Base-by-base conservation (phyloP, 306 rosid genomes). In the Lathyrus oleraceus region DNA sequence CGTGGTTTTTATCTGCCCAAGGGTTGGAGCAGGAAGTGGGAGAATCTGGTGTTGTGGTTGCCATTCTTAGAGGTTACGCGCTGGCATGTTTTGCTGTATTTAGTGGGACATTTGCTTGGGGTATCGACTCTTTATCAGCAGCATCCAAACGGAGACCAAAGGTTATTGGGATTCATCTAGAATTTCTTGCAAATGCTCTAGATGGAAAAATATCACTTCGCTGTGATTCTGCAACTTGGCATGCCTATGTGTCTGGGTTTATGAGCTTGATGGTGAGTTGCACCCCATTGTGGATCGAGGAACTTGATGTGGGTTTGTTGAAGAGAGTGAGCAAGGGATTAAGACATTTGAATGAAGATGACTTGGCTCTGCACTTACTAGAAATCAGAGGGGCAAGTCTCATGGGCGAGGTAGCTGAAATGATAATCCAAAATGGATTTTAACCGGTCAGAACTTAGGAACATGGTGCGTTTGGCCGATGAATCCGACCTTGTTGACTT, bases 361-460 rank as follows among this genome's bases (percentile, higher is more conserved):
- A 91, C 71, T 90, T 94, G 79, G 97, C 97, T 49, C 81, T 88
- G 61, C 95, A 90, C 25, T 81, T 94, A 74, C 70, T 91, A 48
- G 88, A 84, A 53, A 74, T 82, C 65, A 84, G 84, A 70, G 97
- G 97, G 52, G 67, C 79, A 47, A 86, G 88, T 21, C 77, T 90
- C 25, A 84, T 94, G 92, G 99, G 96, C 4, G 91, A 89, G n/a
- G 95, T 90, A 40, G 96, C 96, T 48, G 96, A 94, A 70, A 86
- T 94, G 66, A 89, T 94, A 44, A 51, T 82, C 57, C 87, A 90
- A 61, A 73, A 40, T 79, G 76, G 56, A 67, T 62, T 53, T 44
- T 79, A 73, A 67, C 66, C 10, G 21, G 28, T 40, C 19, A 63
- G 42, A 65, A 78, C 72, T 44, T 70, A 56, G 69, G 75, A 62